Percentiles rank a stretch among this genome's conserved stretches.
Conservation (phyloP, 148 eudicot genomes). For the Cornus kousa region DNA sequence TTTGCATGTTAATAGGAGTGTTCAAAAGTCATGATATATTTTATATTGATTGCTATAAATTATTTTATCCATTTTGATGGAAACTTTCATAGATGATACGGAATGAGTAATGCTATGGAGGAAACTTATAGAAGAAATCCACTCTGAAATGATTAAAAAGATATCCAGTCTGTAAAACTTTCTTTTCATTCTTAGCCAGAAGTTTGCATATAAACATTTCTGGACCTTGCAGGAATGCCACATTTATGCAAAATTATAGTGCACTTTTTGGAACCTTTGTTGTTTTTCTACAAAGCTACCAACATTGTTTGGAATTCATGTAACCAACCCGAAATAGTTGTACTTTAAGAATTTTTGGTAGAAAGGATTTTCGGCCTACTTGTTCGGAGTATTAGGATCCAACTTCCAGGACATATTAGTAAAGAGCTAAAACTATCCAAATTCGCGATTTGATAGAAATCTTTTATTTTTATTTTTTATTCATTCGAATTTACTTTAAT, state of each 20-base stretch:
- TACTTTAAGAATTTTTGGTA: background rate
- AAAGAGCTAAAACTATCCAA: background rate
- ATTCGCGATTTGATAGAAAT: background rate
- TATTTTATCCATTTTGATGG: background rate
- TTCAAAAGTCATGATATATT: background rate
- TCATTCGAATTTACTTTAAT: no score
- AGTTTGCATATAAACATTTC: background rate
- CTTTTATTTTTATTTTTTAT: background rate
- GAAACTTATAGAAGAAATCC: background rate
- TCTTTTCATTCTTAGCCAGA: background rate
- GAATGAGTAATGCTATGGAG: background rate
- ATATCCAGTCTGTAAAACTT: background rate
- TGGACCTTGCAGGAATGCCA: background rate
- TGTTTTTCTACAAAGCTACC: background rate
- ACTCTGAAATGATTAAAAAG: background rate
- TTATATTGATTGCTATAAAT: background rate
- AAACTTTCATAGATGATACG: background rate
- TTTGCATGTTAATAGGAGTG: background rate
- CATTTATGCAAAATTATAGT: background rate
- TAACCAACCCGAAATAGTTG: background rate
- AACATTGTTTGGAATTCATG: background rate
- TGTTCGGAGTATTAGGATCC: background rate
- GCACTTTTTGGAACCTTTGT: background rate
- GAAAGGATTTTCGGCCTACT: background rate
- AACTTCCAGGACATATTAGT: background rate